A percentile compares a stretch with the other conserved stretches of the same genome.
These are phyloP conservation scores for Epithele typhae DNA, from an alignment of 768 basidiomycete species.

Conservation along the genomic window DNA sequence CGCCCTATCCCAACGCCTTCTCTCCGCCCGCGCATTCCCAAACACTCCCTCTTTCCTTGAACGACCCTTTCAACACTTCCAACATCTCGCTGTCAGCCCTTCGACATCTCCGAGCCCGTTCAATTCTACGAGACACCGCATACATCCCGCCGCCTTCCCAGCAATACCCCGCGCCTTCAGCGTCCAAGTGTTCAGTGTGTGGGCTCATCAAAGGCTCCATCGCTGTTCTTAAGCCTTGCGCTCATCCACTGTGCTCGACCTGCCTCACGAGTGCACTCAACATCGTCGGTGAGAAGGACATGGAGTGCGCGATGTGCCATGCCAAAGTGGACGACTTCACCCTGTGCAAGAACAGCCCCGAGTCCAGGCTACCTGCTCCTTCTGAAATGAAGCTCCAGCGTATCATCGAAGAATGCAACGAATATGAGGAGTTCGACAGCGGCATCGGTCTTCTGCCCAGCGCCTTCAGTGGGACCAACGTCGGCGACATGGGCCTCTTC, in stretches of 20 bases:
- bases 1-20: conserved; percentile 38
- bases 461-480: conserved; percentile 19
- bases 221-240: conserved; percentile 70
- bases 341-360: conserved; percentile 28
- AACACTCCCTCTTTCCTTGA: conserved; percentile 32
- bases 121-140: conserved; percentile 28
- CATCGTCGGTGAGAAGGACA: conserved; percentile 86
- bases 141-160: conserved; percentile 26
- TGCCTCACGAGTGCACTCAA: conserved; percentile 85
- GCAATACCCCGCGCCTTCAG: conserved; percentile 24
- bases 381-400: conserved; percentile 15
- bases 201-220: conserved; percentile 43
- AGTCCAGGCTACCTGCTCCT: neutral
- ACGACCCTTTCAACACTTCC: conserved; percentile 40
- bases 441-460: conserved; percentile 23
- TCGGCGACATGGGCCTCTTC: conserved; percentile 8
- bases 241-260: conserved; percentile 71
- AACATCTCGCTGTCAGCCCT: conserved; percentile 21
- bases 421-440: conserved; percentile 20
- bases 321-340: conserved; percentile 66
- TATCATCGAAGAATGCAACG: conserved; percentile 24
- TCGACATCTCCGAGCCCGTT: conserved; percentile 31
- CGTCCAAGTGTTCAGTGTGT: conserved; percentile 60
- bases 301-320: conserved; percentile 81
- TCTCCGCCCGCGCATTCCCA: conserved; percentile 28